Percentiles rank a stretch among this genome's conserved stretches.
phyloP scores from a whole-genome alignment of 331 rosid species.

The Stylosanthes scabra region DNA sequence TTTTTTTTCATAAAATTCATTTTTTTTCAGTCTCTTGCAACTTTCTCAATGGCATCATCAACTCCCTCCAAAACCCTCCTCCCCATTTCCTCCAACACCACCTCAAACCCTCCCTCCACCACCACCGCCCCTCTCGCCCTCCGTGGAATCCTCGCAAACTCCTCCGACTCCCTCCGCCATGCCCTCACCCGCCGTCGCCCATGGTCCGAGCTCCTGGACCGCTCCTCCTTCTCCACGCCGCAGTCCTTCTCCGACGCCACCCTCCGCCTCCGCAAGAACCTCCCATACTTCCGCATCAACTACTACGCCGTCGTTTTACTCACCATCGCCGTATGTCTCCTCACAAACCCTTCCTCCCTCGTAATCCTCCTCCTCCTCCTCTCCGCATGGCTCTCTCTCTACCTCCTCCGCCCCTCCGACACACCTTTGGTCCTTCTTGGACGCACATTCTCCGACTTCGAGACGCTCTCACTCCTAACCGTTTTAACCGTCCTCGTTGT shows the following conservation, averaged over 20 bases:
- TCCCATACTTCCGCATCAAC: conserved; percentile 85
- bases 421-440: conserved; percentile 84
- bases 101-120: conserved; percentile 20
- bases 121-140: conserved; percentile 65
- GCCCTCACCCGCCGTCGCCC: conserved; percentile 92
- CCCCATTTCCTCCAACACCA: background rate
- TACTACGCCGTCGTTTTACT: conserved; percentile 61
- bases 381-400: conserved; percentile 85
- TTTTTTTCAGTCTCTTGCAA: background rate
- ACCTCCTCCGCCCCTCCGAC: conserved; percentile 93
- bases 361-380: conserved; percentile 68
- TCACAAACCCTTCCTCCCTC: conserved; percentile 77
- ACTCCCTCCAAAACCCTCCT: background rate
- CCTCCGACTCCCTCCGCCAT: conserved; percentile 65
- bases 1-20: background rate
- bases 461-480: conserved; percentile 61
- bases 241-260: conserved; percentile 83
- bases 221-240: conserved; percentile 76
- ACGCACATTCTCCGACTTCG: conserved; percentile 77
- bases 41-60: background rate
- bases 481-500: conserved; percentile 62
- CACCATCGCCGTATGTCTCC: conserved; percentile 67
- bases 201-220: conserved; percentile 80
- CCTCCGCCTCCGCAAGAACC: conserved; percentile 84
- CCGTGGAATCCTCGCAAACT: conserved; percentile 59